phyloP scores from a whole-genome alignment of 2,329 filamentous ascomycete species.

The Curvularia sp. region DNA sequence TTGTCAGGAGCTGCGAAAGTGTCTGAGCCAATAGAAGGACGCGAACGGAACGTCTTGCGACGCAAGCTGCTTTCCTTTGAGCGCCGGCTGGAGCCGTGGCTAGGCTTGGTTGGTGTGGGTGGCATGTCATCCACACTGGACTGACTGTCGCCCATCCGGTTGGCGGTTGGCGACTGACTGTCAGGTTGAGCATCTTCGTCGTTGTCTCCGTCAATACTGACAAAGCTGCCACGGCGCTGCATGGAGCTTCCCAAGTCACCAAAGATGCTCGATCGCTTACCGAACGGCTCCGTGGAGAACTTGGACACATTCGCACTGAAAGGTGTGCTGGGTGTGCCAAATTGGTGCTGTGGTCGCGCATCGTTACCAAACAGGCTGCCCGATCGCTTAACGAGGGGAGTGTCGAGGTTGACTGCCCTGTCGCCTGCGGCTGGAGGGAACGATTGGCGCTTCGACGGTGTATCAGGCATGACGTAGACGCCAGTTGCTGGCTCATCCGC shows the following conservation, averaged over 20 bases:
- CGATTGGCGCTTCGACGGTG: slow-evolving; percentile 90
- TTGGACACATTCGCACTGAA: slow-evolving; percentile 71
- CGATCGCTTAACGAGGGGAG: slow-evolving; percentile 50
- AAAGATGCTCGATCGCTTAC: slow-evolving; percentile 68
- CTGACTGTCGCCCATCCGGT: slow-evolving; percentile 61
- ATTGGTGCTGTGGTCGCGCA: slow-evolving; percentile 72
- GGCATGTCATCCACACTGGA: slow-evolving; percentile 75
- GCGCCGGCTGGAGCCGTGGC: slow-evolving; percentile 52
- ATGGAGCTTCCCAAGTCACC: slow-evolving; percentile 61
- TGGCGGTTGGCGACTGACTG: slow-evolving; percentile 64
- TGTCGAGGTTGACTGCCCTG: slow-evolving; percentile 45
- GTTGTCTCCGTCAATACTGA: slow-evolving; percentile 83
- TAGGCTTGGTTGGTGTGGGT: slow-evolving; percentile 90
- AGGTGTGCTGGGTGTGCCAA: slow-evolving; percentile 81
- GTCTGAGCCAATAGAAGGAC: slow-evolving; percentile 55
- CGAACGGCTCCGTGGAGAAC: slow-evolving; percentile 71
- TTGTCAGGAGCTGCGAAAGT: slow-evolving; percentile 54
- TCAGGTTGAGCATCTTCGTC: slow-evolving; percentile 64
- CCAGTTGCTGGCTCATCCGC: slow-evolving; percentile 66
- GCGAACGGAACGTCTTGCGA: slow-evolving; percentile 57
- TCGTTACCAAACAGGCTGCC: slow-evolving; percentile 67
- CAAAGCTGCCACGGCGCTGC: slow-evolving; percentile 71
- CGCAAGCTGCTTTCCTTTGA: slow-evolving; percentile 60
- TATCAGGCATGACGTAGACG: slow-evolving; percentile 82
- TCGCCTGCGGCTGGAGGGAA: slow-evolving; percentile 66